These are phyloP conservation scores for Rhizopus microsporus DNA, from an alignment of 371 early-diverging fungal species.

Conservation along the genomic window DNA sequence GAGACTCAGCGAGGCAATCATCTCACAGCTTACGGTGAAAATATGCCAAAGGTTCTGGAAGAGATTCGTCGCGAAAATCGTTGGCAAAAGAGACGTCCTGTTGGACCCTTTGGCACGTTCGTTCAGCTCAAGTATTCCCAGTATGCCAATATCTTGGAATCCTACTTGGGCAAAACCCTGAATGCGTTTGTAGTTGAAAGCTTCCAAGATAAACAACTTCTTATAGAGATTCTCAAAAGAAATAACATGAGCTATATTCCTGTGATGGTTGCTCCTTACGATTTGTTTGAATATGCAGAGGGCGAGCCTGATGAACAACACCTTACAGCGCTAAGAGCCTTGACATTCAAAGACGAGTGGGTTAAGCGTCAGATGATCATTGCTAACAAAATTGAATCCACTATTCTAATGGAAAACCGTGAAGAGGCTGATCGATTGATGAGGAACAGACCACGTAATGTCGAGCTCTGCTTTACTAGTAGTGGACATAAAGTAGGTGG, in stretches of 20 bases:
- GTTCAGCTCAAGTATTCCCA: slow-evolving; percentile 65
- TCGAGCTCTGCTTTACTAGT: slow-evolving; percentile 65
- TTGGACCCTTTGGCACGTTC: slow-evolving; percentile 86
- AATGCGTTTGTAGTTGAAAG: slow-evolving; percentile 78
- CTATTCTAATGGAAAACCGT: slow-evolving; percentile 74
- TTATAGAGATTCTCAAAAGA: slow-evolving; percentile 54
- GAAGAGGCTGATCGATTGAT: slow-evolving; percentile 77
- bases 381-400: slow-evolving; percentile 72
- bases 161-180: slow-evolving; percentile 66
- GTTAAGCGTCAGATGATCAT: slow-evolving; percentile 82
- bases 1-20: slow-evolving; percentile 60
- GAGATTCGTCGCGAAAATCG: slow-evolving; percentile 64
- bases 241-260: slow-evolving; percentile 47
- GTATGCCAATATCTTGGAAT: slow-evolving; percentile 73
- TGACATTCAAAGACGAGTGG: slow-evolving; percentile 68
- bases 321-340: slow-evolving; percentile 68
- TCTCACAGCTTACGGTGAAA: slow-evolving; percentile 71
- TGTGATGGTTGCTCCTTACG: slow-evolving; percentile 63
- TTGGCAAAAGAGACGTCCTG: slow-evolving; percentile 59
- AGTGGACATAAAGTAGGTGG: slow-evolving; percentile 72
- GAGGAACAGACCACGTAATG: slow-evolving; percentile 67
- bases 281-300: slow-evolving; percentile 68
- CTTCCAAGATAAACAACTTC: slow-evolving; percentile 63
- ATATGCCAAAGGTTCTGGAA: slow-evolving; percentile 67
- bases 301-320: slow-evolving; percentile 71